A percentile compares a stretch with the other conserved stretches of the same genome.
Conservation (phyloP, 208 protist species). For the Crithidia fasciculata region DNA sequence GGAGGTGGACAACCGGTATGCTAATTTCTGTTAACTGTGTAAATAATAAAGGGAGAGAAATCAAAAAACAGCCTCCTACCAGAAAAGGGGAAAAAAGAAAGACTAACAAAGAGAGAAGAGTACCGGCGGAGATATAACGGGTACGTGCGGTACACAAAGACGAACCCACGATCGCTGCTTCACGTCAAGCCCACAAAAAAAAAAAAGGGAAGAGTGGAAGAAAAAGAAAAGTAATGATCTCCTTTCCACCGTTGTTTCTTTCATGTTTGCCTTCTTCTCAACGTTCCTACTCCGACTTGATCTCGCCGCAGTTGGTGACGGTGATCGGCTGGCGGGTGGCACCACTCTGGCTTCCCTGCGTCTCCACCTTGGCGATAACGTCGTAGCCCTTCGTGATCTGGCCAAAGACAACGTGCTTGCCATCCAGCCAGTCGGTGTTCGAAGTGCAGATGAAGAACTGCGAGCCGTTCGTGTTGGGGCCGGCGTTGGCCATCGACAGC, state of each 20-base stretch:
- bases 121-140: too few species aligned
- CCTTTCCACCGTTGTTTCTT: too few species aligned
- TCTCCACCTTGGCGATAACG: constrained; percentile 80
- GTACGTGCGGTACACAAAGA: too few species aligned
- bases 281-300: constrained; percentile 44
- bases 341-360: constrained; percentile 71
- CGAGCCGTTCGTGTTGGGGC: constrained; percentile 93
- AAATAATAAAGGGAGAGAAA: constrained; percentile 14
- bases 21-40: constrained; percentile 17
- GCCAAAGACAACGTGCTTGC: constrained; percentile 96
- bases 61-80: constrained; percentile 9
- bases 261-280: too few species aligned
- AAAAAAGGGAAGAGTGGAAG: constrained; percentile 8
- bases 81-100: neutral
- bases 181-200: neutral
- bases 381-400: constrained; percentile 90
- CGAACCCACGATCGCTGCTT: too few species aligned
- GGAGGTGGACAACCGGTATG: neutral
- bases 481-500: constrained; percentile 94
- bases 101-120: too few species aligned
- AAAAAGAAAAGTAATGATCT: too few species aligned
- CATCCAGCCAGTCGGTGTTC: constrained; percentile 84
- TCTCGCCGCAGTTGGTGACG: constrained; percentile 79
- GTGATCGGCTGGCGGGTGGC: constrained; percentile 72
- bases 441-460: constrained; percentile 94